These are phyloP conservation scores for Phaeoacremonium minimum DNA, from an alignment of 2,329 filamentous ascomycete genomes.

Conservation along the genomic window DNA sequence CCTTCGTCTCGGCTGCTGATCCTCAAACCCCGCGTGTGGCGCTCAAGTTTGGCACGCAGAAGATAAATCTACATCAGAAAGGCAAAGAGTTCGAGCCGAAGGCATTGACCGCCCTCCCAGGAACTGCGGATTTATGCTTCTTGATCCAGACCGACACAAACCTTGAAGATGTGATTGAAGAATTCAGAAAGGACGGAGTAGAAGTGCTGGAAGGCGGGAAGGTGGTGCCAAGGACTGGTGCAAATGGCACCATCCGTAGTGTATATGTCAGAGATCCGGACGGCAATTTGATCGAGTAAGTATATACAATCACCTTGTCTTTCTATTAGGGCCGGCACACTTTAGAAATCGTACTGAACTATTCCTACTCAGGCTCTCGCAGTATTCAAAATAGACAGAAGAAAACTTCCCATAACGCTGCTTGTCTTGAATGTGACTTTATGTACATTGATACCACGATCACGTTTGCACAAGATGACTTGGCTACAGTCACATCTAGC, in stretches of 20 bases:
- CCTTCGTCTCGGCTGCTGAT: conserved; percentile 37
- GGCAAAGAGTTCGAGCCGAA: conserved; percentile 59
- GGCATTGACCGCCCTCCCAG: conserved; percentile 45
- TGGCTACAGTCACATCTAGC: too few relatives aligned
- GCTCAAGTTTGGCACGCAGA: conserved; percentile 52
- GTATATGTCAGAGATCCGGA: conserved; percentile 59
- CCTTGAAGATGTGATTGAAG: conserved; percentile 38
- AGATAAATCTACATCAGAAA: conserved; percentile 57
- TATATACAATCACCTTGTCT: too few relatives aligned
- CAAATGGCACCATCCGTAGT: conserved; percentile 48
- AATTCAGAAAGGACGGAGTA: conserved; percentile 36
- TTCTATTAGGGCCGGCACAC: too few relatives aligned
- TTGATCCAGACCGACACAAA: conserved; percentile 39
- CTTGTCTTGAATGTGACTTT: too few relatives aligned
- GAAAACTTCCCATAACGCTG: too few relatives aligned
- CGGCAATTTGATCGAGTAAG: conserved; percentile 58
- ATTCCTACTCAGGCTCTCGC: too few relatives aligned
- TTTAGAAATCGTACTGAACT: too few relatives aligned
- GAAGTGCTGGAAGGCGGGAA: conserved; percentile 44
- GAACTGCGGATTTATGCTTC: conserved; percentile 58
- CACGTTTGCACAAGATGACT: too few relatives aligned
- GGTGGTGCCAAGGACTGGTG: conserved; percentile 52
- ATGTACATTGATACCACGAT: too few relatives aligned
- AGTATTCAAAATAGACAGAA: too few relatives aligned
- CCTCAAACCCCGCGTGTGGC: conserved; percentile 39